Base-by-base conservation (phyloP, 2,329 filamentous ascomycete genomes). In the Thielaviopsis ethacetica region DNA sequence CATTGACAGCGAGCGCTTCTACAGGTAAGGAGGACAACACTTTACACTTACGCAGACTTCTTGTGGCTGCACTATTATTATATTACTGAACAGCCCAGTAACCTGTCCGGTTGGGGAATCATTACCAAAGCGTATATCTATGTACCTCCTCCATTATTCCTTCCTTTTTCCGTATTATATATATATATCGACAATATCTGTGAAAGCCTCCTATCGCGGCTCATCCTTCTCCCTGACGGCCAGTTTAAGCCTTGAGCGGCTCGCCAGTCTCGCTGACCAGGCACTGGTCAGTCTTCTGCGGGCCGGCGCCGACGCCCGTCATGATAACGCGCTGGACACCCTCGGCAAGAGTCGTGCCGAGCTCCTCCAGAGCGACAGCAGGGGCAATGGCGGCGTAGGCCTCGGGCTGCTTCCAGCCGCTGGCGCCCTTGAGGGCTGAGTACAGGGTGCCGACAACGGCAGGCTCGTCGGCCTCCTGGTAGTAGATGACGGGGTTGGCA, bases 401-500 rank as follows among this genome's bases (percentile, higher is more conserved):
- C 26, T 75, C 72, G 12, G 75, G 79, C 62, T 74, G 75, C 69
- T 82, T 84, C 89, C 83, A 97, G 47, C 88, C 88, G 9, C 80
- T 77, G n/a, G 84, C 77, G 27, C 75, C 71, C 1, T 72, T 75
- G 24, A 91, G 69, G 19, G 86, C 75, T 47, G 75, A 73, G 73
- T 88, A 86, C 72, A 98, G 86, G 0, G 84, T 80, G 9, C 90
- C 91, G 0, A 90, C 81, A 3, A 97, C 84, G 2, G 78, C 71
- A 50, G 79, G 77, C 63, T 83, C 79, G 65, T 95, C 81, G 75
- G 91, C 78, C 68, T 91, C 86, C 49, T 91, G 80, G 68, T 95
- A 97, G 76, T 98, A 98, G 56, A 98, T 83, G 56, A 98, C 94
- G 49, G 90, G 90, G 72, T 98, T 98, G 58, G 93, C 93, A 57